phyloP scores from a whole-genome alignment of 768 basidiomycete genomes.

The Boletus patriciae region DNA sequence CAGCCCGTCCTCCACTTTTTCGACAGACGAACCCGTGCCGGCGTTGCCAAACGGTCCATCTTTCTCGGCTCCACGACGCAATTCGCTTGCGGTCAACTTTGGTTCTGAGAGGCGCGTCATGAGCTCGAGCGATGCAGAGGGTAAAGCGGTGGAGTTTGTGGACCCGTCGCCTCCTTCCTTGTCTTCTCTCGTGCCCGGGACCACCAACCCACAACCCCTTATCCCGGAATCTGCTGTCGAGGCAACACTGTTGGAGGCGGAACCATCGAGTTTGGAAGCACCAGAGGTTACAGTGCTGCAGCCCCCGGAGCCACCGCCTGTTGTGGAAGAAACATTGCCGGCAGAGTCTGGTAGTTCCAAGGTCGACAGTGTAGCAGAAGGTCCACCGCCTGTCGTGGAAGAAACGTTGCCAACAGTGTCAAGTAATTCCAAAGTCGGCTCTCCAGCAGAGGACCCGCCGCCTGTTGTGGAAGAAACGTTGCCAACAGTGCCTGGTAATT shows the following conservation, averaged over 20 bases:
- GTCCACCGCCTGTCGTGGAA: not conserved
- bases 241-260: not conserved
- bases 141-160: not conserved
- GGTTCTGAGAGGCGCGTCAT: conserved; percentile 21
- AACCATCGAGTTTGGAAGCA: conserved; percentile 2
- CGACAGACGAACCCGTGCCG: conserved; percentile 26
- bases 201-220: not conserved
- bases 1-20: conserved; percentile 4
- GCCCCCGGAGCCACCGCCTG: conserved; percentile 1
- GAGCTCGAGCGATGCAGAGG: conserved; percentile 15
- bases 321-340: not conserved
- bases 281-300: not conserved
- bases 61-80: conserved; percentile 20
- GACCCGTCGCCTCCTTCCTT: conserved; percentile 6
- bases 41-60: conserved; percentile 19
- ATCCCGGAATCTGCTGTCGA: conserved; percentile 1
- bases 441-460: conserved; percentile 1
- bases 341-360: not conserved
- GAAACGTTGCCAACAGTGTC: not conserved
- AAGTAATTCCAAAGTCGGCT: not conserved
- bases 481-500: not conserved
- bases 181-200: conserved; percentile 6
- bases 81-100: conserved; percentile 31
- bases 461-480: no score
- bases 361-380: not conserved